Base-by-base conservation (phyloP, 495 filamentous ascomycete genomes). In the Acidomyces sp. region DNA sequence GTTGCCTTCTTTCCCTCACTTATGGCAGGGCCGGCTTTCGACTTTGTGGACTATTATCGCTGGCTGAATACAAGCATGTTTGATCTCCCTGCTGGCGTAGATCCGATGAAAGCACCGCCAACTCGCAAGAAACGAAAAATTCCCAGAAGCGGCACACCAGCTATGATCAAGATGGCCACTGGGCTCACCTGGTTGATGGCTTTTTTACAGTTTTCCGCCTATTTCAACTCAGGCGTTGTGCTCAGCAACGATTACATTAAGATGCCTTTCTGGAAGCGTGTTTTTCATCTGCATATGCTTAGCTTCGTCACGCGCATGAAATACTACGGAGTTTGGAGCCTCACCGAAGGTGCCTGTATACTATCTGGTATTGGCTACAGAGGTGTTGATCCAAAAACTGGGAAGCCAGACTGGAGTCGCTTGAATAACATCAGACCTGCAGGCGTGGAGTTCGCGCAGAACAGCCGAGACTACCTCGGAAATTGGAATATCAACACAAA, bases 401-500 rank as follows among this genome's bases (percentile, higher is more conserved):
- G 82, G 42, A 79, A 79, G 49, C 80, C 85, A 17, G 77, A 77
- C 35, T 97, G 90, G 90, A 75, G 92, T 44, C 74, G 92, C 5
- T 63, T 96, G 10, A 75, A 80, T 48, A 96, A 96, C 45, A 78
- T 97, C 43, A 75, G 79, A 43, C 82, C 88, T 0, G 74, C 75
- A 69, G 69, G 70, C 6, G 74, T 96, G 15, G 90, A 97, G 62
- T 64, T 70, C 0, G 92, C 92, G 1, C 85, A 95, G 60, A 97
- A 96, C 56, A 78, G 81, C 11, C 74, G 85, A 31, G 86, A 71
- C 3, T 96, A 86, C 48, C 68, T 97, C 7, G 88, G 78, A 34
- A 78, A 69, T 55, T 97, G 90, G 90, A 97, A 97, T 61, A 90
- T 92, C 68, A 97, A 97, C 60, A 96, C 90, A 13, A 97, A 94